Conservation (phyloP, 2,329 filamentous ascomycete species). For the Conoideocrella luteorostrata region DNA sequence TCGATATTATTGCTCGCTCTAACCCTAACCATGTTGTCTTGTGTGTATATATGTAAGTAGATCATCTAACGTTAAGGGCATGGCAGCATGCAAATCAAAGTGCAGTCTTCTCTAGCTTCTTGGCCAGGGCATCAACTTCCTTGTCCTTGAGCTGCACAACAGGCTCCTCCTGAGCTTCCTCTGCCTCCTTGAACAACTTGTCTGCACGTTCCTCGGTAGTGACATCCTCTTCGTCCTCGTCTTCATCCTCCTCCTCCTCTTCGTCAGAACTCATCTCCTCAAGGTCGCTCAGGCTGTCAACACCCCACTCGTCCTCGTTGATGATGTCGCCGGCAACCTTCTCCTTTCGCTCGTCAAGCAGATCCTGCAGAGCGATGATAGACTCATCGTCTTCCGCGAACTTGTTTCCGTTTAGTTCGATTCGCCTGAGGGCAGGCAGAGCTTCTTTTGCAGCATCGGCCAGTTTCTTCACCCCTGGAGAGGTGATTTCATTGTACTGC, state of each 20-base stretch:
- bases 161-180: constrained; percentile 67
- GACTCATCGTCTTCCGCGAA: constrained; percentile 79
- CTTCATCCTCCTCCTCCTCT: constrained; percentile 62
- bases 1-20: constrained; percentile 21
- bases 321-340: constrained; percentile 58
- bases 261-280: constrained; percentile 69
- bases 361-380: constrained; percentile 59
- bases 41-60: constrained; percentile 6
- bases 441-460: constrained; percentile 59
- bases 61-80: background rate
- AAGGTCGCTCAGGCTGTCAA: constrained; percentile 82
- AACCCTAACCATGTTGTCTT: constrained; percentile 11
- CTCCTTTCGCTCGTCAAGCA: constrained; percentile 74
- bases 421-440: constrained; percentile 71
- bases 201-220: constrained; percentile 60
- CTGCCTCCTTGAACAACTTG: constrained; percentile 61
- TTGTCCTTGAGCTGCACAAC: constrained; percentile 65
- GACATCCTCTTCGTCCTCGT: constrained; percentile 59
- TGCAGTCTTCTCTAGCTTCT: constrained; percentile 65
- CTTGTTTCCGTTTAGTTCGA: constrained; percentile 95
- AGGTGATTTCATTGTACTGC: constrained; percentile 91
- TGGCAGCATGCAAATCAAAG: constrained; percentile 31
- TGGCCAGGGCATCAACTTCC: constrained; percentile 75
- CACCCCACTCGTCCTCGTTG: constrained; percentile 73
- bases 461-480: constrained; percentile 65